Conservation (phyloP, 306 rosid genomes). For the Carpinus viminea region DNA sequence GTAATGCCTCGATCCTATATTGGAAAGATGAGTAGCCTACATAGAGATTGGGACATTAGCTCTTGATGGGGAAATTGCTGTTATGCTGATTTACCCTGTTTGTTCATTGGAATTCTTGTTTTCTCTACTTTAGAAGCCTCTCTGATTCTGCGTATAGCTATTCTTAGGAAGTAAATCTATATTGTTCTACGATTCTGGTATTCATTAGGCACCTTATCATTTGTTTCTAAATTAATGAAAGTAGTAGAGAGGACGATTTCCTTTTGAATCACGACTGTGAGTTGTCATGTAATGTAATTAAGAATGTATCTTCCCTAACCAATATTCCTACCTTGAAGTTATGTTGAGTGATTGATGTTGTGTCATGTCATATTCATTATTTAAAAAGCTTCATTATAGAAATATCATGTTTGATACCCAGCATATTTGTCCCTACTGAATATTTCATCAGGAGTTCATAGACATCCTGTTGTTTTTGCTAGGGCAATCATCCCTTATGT, state of each 20-base stretch:
- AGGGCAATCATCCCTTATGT: too few species aligned
- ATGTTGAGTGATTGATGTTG: neutral
- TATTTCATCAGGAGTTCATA: neutral
- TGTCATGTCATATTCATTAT: too few species aligned
- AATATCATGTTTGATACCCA: neutral
- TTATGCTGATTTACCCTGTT: neutral
- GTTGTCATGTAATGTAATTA: too few species aligned
- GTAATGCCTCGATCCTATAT: too few species aligned
- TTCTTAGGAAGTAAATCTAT: neutral
- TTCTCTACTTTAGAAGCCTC: too few species aligned
- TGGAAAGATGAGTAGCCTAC: too few species aligned
- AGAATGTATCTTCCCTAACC: neutral
- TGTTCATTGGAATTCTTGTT: neutral
- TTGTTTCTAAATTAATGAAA: neutral
- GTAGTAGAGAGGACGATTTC: neutral
- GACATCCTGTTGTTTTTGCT: neutral
- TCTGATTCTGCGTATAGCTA: too few species aligned
- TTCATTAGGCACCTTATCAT: neutral
- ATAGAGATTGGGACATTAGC: neutral
- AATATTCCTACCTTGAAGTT: neutral
- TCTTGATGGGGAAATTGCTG: neutral
- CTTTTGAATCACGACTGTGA: neutral
- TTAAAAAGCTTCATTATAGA: too few species aligned
- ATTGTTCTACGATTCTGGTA: neutral
- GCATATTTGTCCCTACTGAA: neutral